Base-by-base conservation (phyloP, 805 yeast species). In the Metschnikowia sp. region DNA sequence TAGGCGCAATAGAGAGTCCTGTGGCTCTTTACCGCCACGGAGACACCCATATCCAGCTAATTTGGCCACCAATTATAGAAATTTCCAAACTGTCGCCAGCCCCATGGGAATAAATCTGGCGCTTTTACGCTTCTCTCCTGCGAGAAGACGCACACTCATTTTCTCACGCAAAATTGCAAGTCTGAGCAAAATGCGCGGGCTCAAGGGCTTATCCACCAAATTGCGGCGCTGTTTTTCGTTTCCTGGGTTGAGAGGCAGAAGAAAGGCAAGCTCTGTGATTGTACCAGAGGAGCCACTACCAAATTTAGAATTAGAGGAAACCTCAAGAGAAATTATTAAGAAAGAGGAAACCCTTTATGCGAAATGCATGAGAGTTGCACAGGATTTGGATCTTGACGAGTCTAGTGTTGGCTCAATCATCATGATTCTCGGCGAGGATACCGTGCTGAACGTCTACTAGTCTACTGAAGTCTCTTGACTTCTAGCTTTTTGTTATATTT, bases 341-440 rank as follows among this genome's bases (percentile, higher is more conserved):
- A 22, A 11, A 7, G 44, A n/a, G 12, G 45, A 49, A n/a, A 46
- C 30, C 26, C 43, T 45, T 8, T 47, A 45, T 29, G 32, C 49
- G 9, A 26, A 35, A n/a, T 40, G 44, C 6, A 18, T 47, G 39
- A 33, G 39, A 12, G 50, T 37, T 18, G 53, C 53, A 15, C 26
- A 38, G 39, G 51, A 42, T 3, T 35, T 41, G 44, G 45, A 47
- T 32, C 43, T 50, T n/a, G 53, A 50, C 26, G 51, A 50, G 39
- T 39, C 40, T n/a, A 43, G 51, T 34, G 48, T 47, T 39, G 53
- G 53, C 33, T 44, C 51, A n/a, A 30, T 50, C 19, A 33, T 50
- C 31, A 43, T 47, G 31, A 50, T 47, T 11, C 19, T 50, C 30
- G 32, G 45, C 22, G 51, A 47, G 36, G 48, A 44, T 9, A 29